These are phyloP conservation scores for Jatropha multifida DNA, from an alignment of 441 rosid genomes.

Conservation along the genomic window DNA sequence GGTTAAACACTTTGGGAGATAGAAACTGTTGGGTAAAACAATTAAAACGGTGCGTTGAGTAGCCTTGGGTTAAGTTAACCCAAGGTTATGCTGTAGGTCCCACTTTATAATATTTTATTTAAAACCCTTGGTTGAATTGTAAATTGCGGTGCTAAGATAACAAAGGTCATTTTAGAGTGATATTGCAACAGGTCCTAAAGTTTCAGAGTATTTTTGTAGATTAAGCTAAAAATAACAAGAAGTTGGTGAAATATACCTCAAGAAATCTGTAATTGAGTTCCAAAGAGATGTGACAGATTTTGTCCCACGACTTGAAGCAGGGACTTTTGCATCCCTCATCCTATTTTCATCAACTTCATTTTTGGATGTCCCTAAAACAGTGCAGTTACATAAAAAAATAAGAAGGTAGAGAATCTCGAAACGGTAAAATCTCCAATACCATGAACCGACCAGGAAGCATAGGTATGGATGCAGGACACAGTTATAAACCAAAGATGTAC, in stretches of 20 bases:
- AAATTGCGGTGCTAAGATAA: too few relatives aligned
- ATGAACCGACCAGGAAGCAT: background rate
- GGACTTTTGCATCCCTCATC: constrained; percentile 14
- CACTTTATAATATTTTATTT: too few relatives aligned
- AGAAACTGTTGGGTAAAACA: too few relatives aligned
- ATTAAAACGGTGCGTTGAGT: too few relatives aligned
- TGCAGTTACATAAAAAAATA: background rate
- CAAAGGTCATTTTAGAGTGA: too few relatives aligned
- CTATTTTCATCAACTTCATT: constrained; percentile 13
- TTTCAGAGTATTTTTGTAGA: background rate
- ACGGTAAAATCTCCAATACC: background rate
- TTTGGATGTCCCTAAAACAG: constrained; percentile 32
- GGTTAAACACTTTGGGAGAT: too few relatives aligned
- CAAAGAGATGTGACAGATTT: constrained; percentile 44
- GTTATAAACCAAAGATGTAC: background rate
- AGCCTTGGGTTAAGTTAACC: too few relatives aligned
- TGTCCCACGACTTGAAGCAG: constrained; percentile 30
- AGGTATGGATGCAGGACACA: background rate
- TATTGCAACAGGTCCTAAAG: too few relatives aligned
- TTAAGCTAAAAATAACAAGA: background rate
- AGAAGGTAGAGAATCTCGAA: too few relatives aligned
- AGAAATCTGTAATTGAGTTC: constrained; percentile 49
- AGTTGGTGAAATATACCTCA: constrained; percentile 48
- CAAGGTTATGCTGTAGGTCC: too few relatives aligned
- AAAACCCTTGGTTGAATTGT: too few relatives aligned